Conservation (phyloP, 2,329 filamentous ascomycete species). For the Aspergillus floridensis region DNA sequence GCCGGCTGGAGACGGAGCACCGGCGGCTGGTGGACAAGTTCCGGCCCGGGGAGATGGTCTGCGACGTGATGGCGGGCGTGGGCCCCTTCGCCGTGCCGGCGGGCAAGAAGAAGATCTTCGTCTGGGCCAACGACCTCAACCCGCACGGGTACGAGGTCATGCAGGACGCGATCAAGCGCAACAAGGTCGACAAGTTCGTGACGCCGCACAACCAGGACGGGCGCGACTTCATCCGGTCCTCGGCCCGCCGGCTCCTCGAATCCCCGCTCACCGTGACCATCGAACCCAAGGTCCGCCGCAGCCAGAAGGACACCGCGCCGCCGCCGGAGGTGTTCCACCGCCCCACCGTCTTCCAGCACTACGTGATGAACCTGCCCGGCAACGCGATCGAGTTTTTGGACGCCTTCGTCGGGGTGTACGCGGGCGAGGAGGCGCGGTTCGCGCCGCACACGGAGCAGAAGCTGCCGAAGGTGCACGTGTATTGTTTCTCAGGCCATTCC, state of each 20-base stretch:
- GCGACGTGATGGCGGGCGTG: constrained; percentile 96
- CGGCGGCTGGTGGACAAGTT: constrained; percentile 74
- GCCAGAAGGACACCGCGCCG: constrained; percentile 21
- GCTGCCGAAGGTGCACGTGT: constrained; percentile 84
- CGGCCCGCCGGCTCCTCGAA: constrained; percentile 57
- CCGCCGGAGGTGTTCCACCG: constrained; percentile 30
- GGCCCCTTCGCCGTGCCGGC: constrained; percentile 93
- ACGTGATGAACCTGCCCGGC: constrained; percentile 96
- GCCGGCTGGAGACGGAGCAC: constrained; percentile 84
- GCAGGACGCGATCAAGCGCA: constrained; percentile 65
- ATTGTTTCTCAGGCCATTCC: constrained; percentile 85
- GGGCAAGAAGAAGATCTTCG: constrained; percentile 84
- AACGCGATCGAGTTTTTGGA: constrained; percentile 81
- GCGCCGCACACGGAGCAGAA: constrained; percentile 55
- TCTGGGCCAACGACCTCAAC: constrained; percentile 97
- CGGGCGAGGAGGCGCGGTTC: constrained; percentile 67
- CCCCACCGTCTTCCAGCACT: constrained; percentile 81
- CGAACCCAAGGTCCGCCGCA: constrained; percentile 42
- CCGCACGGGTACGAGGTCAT: constrained; percentile 79
- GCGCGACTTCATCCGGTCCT: constrained; percentile 70
- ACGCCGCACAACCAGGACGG: constrained; percentile 80
- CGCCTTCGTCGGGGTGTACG: constrained; percentile 75
- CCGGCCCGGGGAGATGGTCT: constrained; percentile 80
- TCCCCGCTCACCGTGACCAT: constrained; percentile 55
- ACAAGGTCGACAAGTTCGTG: constrained; percentile 78